phyloP scores from a whole-genome alignment of 345 rosid genomes.

The Acer saccharum region DNA sequence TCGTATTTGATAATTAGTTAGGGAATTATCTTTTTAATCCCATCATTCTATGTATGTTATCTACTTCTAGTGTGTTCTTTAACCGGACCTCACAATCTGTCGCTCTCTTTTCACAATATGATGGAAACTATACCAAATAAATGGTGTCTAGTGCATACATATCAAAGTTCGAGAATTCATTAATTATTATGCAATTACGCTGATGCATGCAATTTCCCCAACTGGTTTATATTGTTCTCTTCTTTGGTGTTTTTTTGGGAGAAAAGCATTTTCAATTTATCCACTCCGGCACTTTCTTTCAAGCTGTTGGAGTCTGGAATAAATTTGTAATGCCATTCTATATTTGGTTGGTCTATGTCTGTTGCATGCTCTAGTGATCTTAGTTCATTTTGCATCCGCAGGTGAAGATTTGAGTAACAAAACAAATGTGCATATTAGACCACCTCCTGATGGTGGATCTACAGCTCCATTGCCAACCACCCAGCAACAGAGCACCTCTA shows the following conservation, averaged over 20 bases:
- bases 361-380: not conserved
- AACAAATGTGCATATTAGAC: constrained; percentile 12
- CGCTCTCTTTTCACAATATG: not conserved
- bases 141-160: not conserved
- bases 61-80: not conserved
- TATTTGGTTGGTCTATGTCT: not conserved
- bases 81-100: not conserved
- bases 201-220: not conserved
- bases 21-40: not conserved
- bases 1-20: not conserved
- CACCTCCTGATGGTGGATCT: constrained; percentile 22
- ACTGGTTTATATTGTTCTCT: not conserved
- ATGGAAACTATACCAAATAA: not conserved
- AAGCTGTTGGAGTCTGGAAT: not conserved
- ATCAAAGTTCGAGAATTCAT: not conserved
- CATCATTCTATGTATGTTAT: not conserved
- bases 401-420: constrained; percentile 30
- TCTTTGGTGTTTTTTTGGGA: not conserved
- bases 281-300: not conserved
- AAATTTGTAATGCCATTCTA: not conserved
- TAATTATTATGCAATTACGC: not conserved
- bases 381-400: constrained; percentile 12
- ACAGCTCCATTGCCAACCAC: constrained; percentile 35
- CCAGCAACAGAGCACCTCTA: constrained; percentile 31
- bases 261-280: no score